These are phyloP conservation scores for Saturnispora hagleri DNA, from an alignment of 805 yeast genomes.

Conservation along the genomic window DNA sequence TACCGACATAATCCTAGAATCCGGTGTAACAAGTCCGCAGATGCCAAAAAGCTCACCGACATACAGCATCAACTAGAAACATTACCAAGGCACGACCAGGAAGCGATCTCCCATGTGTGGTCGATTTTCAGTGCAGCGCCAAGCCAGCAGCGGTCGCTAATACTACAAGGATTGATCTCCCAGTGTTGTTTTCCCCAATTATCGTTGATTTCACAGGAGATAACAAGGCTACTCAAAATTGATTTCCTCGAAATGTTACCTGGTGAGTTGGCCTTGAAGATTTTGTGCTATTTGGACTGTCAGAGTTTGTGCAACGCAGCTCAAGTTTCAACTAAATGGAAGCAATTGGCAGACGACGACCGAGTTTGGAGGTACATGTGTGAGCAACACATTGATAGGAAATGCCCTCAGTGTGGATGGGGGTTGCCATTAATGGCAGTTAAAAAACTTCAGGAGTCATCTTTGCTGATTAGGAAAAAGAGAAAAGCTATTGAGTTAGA, in stretches of 20 bases:
- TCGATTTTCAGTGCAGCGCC: constrained; percentile 72
- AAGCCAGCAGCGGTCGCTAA: constrained; percentile 57
- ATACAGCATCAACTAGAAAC: constrained; percentile 50
- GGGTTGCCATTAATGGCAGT: constrained; percentile 92
- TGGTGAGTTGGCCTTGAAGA: constrained; percentile 72
- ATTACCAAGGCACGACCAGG: constrained; percentile 62
- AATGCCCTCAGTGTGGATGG: constrained; percentile 99
- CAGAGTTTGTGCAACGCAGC: constrained; percentile 91
- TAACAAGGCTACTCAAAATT: constrained; percentile 69
- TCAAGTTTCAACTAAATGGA: constrained; percentile 84
- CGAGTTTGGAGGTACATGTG: constrained; percentile 98
- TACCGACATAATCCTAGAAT: constrained; percentile 91
- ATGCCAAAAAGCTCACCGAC: constrained; percentile 51
- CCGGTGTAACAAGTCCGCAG: constrained; percentile 60
- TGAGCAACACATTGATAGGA: constrained; percentile 94
- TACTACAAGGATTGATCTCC: constrained; percentile 71
- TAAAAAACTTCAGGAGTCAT: constrained; percentile 39
- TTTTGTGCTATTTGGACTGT: constrained; percentile 85
- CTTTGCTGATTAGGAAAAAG: constrained; percentile 14
- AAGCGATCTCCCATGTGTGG: constrained; percentile 77
- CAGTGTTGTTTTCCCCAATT: constrained; percentile 95
- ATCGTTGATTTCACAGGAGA: constrained; percentile 75
- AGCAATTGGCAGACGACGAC: constrained; percentile 86
- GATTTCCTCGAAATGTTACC: constrained; percentile 86
- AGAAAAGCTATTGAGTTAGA: constrained; percentile 21